Evolutionary conservation across 2,329 filamentous ascomycete genomes (phyloP).

Genomic region (Pyricularia sp.): DNA sequence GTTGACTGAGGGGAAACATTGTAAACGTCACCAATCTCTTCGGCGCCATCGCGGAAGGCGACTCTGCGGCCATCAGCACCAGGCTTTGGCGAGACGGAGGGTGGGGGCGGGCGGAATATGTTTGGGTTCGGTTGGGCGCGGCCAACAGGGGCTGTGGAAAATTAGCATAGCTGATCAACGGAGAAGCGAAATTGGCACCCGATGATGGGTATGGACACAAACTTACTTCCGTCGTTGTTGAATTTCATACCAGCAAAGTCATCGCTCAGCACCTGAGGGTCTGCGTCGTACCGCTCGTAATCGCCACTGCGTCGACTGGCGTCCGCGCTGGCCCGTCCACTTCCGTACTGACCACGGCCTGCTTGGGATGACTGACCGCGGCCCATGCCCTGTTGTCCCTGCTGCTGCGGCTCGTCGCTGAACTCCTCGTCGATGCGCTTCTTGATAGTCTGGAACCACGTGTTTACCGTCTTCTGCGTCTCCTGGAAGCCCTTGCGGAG

Average conservation of each 20-base stretch:
- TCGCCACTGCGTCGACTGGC: conserved; percentile 68
- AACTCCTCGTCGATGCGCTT: conserved; percentile 91
- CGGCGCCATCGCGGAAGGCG: conserved; percentile 53
- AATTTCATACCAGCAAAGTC: conserved; percentile 72
- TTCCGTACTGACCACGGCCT: conserved; percentile 21
- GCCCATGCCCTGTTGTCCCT: conserved; percentile 9
- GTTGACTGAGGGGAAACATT: conserved; percentile 45
- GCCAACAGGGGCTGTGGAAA: conserved; percentile 40
- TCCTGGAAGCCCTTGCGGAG: conserved; percentile 90
- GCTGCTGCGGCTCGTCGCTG: conserved; percentile 46
- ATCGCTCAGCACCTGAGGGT: conserved; percentile 81
- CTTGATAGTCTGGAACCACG: conserved; percentile 83
- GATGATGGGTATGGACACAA: neutral
- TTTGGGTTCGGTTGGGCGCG: conserved; percentile 65
- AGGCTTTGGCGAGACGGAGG: conserved; percentile 40
- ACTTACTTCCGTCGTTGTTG: conserved; percentile 52
- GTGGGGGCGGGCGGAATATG: conserved; percentile 62
- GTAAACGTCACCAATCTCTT: conserved; percentile 73
- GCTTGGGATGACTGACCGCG: conserved; percentile 16
- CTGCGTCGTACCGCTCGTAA: conserved; percentile 87
- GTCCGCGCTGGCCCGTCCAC: conserved; percentile 46
- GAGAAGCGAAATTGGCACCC: neutral
- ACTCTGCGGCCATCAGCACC: conserved; percentile 38
- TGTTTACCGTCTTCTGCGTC: conserved; percentile 86
- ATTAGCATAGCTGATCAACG: neutral